Evolutionary conservation across 495 filamentous ascomycete genomes (phyloP).

Genomic region (Penicillium diatomitis): DNA sequence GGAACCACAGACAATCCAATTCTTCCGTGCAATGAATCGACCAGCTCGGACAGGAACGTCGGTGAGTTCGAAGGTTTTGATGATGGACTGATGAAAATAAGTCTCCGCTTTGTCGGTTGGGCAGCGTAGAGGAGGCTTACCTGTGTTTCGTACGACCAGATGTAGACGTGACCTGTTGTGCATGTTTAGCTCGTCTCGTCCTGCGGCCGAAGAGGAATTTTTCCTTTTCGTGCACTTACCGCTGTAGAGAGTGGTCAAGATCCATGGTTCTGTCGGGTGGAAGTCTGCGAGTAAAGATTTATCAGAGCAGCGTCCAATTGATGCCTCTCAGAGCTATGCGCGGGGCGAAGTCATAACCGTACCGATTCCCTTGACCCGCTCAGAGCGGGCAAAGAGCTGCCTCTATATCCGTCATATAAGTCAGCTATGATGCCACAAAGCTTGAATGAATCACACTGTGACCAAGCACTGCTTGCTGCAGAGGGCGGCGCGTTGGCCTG

Average conservation of each 20-base stretch:
- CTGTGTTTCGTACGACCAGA: slow-evolving; percentile 98
- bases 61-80: slow-evolving; percentile 98
- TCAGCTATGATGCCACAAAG: slow-evolving; percentile 4
- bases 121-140: slow-evolving; percentile 16
- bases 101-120: slow-evolving; percentile 1
- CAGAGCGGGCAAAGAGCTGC: slow-evolving; percentile 72
- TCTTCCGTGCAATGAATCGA: slow-evolving; percentile 94
- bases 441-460: too few species aligned
- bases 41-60: slow-evolving; percentile 97
- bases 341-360: not conserved
- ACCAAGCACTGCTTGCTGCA: too few species aligned
- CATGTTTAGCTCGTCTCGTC: slow-evolving; percentile 15
- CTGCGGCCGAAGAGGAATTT: not conserved
- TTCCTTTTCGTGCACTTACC: slow-evolving; percentile 43
- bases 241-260: slow-evolving; percentile 92
- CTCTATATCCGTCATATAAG: slow-evolving; percentile 40
- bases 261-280: slow-evolving; percentile 93
- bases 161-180: slow-evolving; percentile 80
- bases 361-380: slow-evolving; percentile 91
- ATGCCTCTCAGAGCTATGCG: not conserved
- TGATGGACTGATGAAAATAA: slow-evolving; percentile 53
- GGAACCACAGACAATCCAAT: slow-evolving; percentile 97
- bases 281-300: slow-evolving; percentile 44
- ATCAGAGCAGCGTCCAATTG: not conserved
- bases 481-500: slow-evolving; percentile 1